Evolutionary conservation across 805 yeast species (phyloP), one percentile per base, ranked within the genome.

Genomic region (Wickerhamiella musiphila): DNA sequence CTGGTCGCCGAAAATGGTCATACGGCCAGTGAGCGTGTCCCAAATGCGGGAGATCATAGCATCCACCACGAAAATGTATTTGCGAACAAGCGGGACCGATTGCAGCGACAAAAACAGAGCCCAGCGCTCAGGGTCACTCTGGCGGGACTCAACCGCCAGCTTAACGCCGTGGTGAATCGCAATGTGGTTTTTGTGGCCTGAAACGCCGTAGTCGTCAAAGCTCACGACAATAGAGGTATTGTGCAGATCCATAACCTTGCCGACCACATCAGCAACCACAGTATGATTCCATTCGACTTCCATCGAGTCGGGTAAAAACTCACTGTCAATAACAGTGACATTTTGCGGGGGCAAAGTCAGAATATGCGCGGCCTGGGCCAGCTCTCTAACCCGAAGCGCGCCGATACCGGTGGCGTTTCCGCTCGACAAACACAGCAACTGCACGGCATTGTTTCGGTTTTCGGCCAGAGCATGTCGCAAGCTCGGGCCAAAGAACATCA

Each of bases 401-500:
- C 96, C 96, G 26, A 81, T 52, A 0, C 81, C 81, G 29, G 68
- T 76, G 35, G 69, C 77, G 45, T 77, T 71, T 2, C 98, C 98
- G 30, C 61, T 63, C 2, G 93, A 75, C 34, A 81, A 65, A 40
- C 93, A 79, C 6, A 82, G 46, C 9, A 84, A 46, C 23, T 66
- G 61, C 11, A 83, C 55, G 6, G 47, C 41, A 45, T 75, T 76
- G 33, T 59, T 49, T 42, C 67, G 58, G 30, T 61, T 53, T 1
- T 63, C 54, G 37, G 65, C 64, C 7, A 62, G 41, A n/a, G 63
- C 39, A 39, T 69, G 74, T 6, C 67, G 51, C 20, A 83, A 41
- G 0, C 84, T 61, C 0, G 98, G 98, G 1, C 82, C 70, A 47
- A 90, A 90, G 54, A 90, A 90, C 98, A 90, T 90, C 32, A 82